phyloP scores from a whole-genome alignment of 345 rosid species.

The Pseudoturritis turrita region DNA sequence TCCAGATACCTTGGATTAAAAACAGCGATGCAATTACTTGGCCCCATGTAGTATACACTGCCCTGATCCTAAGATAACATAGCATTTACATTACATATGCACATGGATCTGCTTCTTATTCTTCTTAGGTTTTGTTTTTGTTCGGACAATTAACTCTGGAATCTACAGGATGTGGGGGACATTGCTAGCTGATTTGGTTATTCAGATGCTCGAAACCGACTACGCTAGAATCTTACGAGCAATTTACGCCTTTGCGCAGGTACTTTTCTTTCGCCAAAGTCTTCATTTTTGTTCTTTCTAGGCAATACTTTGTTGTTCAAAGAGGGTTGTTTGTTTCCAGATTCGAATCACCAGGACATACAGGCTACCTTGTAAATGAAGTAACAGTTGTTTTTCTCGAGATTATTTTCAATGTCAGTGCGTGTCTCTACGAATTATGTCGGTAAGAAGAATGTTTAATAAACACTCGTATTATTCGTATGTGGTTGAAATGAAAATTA shows the following conservation, averaged over 20 bases:
- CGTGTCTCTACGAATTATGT: slow-evolving; percentile 4
- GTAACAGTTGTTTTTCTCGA: slow-evolving; percentile 10
- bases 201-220: slow-evolving; percentile 98
- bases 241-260: slow-evolving; percentile 92
- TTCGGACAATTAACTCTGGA: neutral
- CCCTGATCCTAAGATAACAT: neutral
- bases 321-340: slow-evolving; percentile 36
- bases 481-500: slow-evolving; percentile 15
- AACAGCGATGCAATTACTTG: slow-evolving; percentile 68
- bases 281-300: neutral
- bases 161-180: slow-evolving; percentile 90
- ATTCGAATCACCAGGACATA: slow-evolving; percentile 77
- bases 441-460: neutral
- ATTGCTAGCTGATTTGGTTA: slow-evolving; percentile 84
- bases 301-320: neutral
- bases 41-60: slow-evolving; percentile 56
- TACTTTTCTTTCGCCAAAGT: slow-evolving; percentile 18
- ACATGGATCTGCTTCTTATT: neutral
- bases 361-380: slow-evolving; percentile 38
- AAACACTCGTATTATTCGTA: neutral
- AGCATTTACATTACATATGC: neutral
- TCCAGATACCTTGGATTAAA: slow-evolving; percentile 83
- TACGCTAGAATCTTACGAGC: slow-evolving; percentile 91
- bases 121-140: neutral
- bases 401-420: neutral